A percentile compares a stretch with the other conserved stretches of the same genome.
Evolutionary conservation across 345 rosid species (phyloP).

Genomic region (Bretschneidera sinensis): DNA sequence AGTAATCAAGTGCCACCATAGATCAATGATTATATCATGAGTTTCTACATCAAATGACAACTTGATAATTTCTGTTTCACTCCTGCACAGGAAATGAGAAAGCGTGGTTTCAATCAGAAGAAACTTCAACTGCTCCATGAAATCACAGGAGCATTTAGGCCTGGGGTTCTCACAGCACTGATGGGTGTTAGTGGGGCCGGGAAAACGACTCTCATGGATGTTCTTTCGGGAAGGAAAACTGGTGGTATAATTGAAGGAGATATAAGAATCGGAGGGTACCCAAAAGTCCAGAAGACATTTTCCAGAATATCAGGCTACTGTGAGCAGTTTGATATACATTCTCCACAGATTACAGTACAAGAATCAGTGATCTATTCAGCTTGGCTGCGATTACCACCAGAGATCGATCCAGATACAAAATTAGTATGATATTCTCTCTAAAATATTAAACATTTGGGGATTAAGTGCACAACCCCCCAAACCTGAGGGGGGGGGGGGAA

Average conservation of each 20-base stretch:
- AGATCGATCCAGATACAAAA: conserved; percentile 30
- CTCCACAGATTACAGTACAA: no score
- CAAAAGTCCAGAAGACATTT: conserved; percentile 55
- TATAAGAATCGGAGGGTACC: conserved; percentile 51
- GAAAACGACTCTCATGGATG: conserved; percentile 68
- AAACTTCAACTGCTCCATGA: conserved; percentile 47
- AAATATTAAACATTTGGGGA: not conserved
- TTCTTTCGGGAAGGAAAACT: conserved; percentile 63
- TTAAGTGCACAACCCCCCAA: not conserved
- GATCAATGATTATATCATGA: no score
- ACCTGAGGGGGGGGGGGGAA: no score
- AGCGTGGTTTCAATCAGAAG: conserved; percentile 25
- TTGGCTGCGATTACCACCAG: conserved; percentile 41
- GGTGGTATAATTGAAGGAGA: conserved; percentile 48
- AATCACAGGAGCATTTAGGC: conserved; percentile 51
- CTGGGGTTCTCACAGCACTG: no score
- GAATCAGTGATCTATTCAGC: conserved; percentile 61
- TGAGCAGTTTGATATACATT: conserved; percentile 66
- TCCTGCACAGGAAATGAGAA: conserved; percentile 63
- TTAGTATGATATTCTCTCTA: conserved; percentile 24
- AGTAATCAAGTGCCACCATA: no score
- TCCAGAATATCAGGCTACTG: conserved; percentile 63
- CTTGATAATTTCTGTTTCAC: no score
- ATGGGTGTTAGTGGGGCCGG: conserved; percentile 80
- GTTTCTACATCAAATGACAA: no score